Percentiles rank a stretch among this genome's conserved stretches.
phyloP scores from a whole-genome alignment of 1,284 basidiomycete species.

The Cronartium ribicola region DNA sequence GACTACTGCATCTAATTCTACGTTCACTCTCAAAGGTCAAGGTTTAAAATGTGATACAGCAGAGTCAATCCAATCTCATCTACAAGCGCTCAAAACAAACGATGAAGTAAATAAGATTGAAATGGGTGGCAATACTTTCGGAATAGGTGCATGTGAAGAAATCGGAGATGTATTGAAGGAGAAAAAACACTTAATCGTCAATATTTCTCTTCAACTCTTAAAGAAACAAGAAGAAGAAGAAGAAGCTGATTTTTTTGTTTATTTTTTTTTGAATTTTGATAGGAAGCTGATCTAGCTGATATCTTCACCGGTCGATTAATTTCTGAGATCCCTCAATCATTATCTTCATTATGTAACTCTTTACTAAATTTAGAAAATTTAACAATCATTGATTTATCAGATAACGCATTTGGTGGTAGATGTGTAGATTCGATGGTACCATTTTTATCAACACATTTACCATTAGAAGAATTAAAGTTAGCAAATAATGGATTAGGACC shows the following conservation, averaged over 20 bases:
- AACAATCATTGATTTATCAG: constrained; percentile 81
- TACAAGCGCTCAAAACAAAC: constrained; percentile 64
- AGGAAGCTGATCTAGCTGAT: constrained; percentile 94
- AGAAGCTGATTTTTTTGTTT: not conserved
- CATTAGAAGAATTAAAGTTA: constrained; percentile 76
- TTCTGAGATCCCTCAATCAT: constrained; percentile 85
- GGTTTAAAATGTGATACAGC: constrained; percentile 77
- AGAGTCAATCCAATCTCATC: constrained; percentile 72
- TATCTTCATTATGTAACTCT: constrained; percentile 81
- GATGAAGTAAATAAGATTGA: constrained; percentile 76
- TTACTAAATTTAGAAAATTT: constrained; percentile 74
- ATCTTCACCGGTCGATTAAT: constrained; percentile 97
- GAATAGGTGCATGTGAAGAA: constrained; percentile 81
- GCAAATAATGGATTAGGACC: constrained; percentile 99
- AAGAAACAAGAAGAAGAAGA: not conserved
- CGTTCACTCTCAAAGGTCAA: constrained; percentile 65
- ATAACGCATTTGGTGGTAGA: constrained; percentile 95
- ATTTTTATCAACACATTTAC: constrained; percentile 66
- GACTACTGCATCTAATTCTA: not conserved
- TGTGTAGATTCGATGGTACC: constrained; percentile 91
- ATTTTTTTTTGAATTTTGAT: constrained; percentile 39
- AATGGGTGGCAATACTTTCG: constrained; percentile 92
- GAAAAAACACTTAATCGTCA: constrained; percentile 68
- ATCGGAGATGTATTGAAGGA: constrained; percentile 74
- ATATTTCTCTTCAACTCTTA: constrained; percentile 44